Conservation (phyloP, 2,329 filamentous ascomycete species). For the Orbilia oligospora region DNA sequence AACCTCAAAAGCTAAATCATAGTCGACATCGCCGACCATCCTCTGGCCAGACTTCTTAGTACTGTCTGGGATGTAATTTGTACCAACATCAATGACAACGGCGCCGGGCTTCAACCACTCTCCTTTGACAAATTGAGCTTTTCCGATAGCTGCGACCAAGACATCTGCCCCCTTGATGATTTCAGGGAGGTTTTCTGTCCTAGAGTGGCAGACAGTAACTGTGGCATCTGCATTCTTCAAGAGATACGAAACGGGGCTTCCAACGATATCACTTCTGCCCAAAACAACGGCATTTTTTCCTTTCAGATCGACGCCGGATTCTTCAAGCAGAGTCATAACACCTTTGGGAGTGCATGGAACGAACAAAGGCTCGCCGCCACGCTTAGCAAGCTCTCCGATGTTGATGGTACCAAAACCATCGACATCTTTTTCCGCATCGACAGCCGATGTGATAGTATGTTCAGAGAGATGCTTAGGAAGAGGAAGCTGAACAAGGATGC, state of each 20-base stretch:
- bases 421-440: slow-evolving; percentile 95
- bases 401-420: slow-evolving; percentile 95
- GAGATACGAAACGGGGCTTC: slow-evolving; percentile 95
- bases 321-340: slow-evolving; percentile 90
- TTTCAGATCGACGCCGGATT: slow-evolving; percentile 83
- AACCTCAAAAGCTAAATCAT: slow-evolving; percentile 83
- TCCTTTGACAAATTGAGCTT: slow-evolving; percentile 88
- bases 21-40: slow-evolving; percentile 96
- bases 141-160: slow-evolving; percentile 90
- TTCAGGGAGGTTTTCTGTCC: slow-evolving; percentile 80
- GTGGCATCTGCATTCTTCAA: slow-evolving; percentile 96
- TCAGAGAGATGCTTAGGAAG: slow-evolving; percentile 91
- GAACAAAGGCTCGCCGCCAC: slow-evolving; percentile 89
- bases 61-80: slow-evolving; percentile 91
- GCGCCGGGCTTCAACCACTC: slow-evolving; percentile 95
- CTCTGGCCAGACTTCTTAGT: slow-evolving; percentile 93
- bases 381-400: slow-evolving; percentile 97
- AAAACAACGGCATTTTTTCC: slow-evolving; percentile 96
- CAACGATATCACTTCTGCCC: slow-evolving; percentile 96
- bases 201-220: slow-evolving; percentile 95
- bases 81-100: slow-evolving; percentile 98
- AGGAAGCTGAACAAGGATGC: slow-evolving; percentile 93
- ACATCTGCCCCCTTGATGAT: slow-evolving; percentile 89
- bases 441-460: slow-evolving; percentile 88
- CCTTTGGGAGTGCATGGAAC: slow-evolving; percentile 96